Evolutionary conservation across 176 grass and related monocot species (phyloP).

Genomic region (Rhynchospora tenuis): DNA sequence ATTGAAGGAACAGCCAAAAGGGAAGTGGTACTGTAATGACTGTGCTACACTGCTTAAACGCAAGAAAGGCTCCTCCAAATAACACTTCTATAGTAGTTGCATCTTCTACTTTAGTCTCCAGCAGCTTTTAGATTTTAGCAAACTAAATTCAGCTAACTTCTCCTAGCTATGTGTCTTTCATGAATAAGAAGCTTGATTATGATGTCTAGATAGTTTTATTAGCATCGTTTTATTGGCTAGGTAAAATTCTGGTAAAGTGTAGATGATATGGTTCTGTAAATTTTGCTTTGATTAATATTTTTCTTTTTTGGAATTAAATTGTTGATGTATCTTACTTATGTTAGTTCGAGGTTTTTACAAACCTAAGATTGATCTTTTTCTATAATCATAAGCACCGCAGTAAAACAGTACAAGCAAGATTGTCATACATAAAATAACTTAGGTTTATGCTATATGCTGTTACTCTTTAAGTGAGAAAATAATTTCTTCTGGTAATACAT

Average conservation of each 20-base stretch:
- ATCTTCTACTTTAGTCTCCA: neutral
- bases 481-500: neutral
- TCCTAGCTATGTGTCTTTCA: neutral
- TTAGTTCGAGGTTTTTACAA: neutral
- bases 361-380: neutral
- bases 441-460: neutral
- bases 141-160: neutral
- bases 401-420: neutral
- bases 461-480: too few relatives aligned
- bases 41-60: conserved; percentile 69
- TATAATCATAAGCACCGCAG: neutral
- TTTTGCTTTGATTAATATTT: neutral
- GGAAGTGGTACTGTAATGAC: conserved; percentile 89
- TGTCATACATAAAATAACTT: neutral
- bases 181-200: neutral
- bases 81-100: neutral
- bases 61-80: conserved; percentile 66
- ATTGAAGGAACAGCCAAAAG: conserved; percentile 92
- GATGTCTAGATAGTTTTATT: neutral
- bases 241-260: neutral
- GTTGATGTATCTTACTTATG: neutral
- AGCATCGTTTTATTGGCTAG: neutral
- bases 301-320: neutral
- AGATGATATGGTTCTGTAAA: neutral
- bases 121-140: neutral